Evolutionary conservation across 495 filamentous ascomycete genomes (phyloP).

Genomic region (Aspergillus sclerotioniger): DNA sequence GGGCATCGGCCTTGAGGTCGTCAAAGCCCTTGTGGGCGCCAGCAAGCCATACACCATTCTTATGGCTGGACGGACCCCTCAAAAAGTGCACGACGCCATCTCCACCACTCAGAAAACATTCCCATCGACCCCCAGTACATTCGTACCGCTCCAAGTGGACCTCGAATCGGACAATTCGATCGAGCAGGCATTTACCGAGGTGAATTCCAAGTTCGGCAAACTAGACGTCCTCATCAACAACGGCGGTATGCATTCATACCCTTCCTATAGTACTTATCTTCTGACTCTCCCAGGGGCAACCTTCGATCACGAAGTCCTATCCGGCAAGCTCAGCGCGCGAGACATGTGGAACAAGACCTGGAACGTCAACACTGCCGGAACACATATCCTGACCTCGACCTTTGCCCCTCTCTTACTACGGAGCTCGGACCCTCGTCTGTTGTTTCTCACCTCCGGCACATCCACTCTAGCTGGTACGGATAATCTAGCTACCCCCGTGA

Average conservation of each 20-base stretch:
- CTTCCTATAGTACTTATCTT: not conserved
- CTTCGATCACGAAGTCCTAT: slow-evolving; percentile 33
- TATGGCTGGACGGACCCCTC: slow-evolving; percentile 41
- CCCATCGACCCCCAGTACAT: slow-evolving; percentile 31
- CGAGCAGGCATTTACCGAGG: slow-evolving; percentile 30
- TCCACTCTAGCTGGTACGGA: slow-evolving; percentile 43
- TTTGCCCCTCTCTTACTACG: slow-evolving; percentile 47
- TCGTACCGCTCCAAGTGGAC: slow-evolving; percentile 45
- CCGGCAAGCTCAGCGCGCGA: slow-evolving; percentile 32
- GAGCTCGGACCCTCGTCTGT: slow-evolving; percentile 40
- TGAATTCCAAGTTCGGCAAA: slow-evolving; percentile 36
- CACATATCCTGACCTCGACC: slow-evolving; percentile 46
- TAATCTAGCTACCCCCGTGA: slow-evolving; percentile 20
- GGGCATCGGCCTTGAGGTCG: slow-evolving; percentile 49
- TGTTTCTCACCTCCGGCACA: slow-evolving; percentile 52
- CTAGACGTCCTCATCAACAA: slow-evolving; percentile 57
- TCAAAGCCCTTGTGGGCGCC: slow-evolving; percentile 43
- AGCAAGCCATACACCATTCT: slow-evolving; percentile 45
- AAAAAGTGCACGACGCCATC: slow-evolving; percentile 47
- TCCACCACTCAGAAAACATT: slow-evolving; percentile 29
- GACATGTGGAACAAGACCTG: slow-evolving; percentile 52
- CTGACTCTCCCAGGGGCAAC: slow-evolving; percentile 24
- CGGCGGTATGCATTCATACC: slow-evolving; percentile 28
- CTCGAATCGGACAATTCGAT: slow-evolving; percentile 54
- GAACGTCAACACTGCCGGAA: slow-evolving; percentile 54